A percentile compares a stretch with the other conserved stretches of the same genome.
Evolutionary conservation across 352 stramenopile species (phyloP).

Genomic region (Phytophthora cajani): DNA sequence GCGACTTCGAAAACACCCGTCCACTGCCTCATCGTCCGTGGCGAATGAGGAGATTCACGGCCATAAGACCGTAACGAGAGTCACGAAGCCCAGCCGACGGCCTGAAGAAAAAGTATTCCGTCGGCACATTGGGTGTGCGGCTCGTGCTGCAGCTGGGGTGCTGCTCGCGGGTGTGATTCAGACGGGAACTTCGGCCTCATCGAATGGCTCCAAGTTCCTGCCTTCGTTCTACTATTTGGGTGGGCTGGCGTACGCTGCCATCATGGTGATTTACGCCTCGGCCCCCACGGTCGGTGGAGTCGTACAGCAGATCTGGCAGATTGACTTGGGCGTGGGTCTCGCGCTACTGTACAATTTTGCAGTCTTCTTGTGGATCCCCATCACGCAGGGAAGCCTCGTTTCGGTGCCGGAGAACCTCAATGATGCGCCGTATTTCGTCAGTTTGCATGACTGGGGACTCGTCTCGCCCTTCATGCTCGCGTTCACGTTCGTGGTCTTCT

Average conservation of each 20-base stretch:
- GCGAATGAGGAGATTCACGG: slow-evolving; percentile 21
- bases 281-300: slow-evolving; percentile 63
- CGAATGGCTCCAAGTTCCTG: slow-evolving; percentile 52
- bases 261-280: slow-evolving; percentile 73
- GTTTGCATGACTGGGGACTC: slow-evolving; percentile 59
- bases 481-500: slow-evolving; percentile 71
- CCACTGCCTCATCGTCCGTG: slow-evolving; percentile 15
- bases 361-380: slow-evolving; percentile 57
- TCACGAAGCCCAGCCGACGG: slow-evolving; percentile 50
- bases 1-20: slow-evolving; percentile 38
- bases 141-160: slow-evolving; percentile 66
- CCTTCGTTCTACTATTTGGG: slow-evolving; percentile 71
- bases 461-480: slow-evolving; percentile 58
- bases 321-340: slow-evolving; percentile 65
- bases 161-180: slow-evolving; percentile 62
- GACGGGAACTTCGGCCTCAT: slow-evolving; percentile 43
- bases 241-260: slow-evolving; percentile 63
- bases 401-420: slow-evolving; percentile 51
- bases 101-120: slow-evolving; percentile 51
- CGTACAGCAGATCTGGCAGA: slow-evolving; percentile 74
- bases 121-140: slow-evolving; percentile 40
- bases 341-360: slow-evolving; percentile 76
- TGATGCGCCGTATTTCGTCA: slow-evolving; percentile 61
- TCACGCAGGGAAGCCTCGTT: slow-evolving; percentile 54
- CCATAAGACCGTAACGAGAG: slow-evolving; percentile 24